Conservation (phyloP, 306 rosid genomes). For the Acacia confusa region DNA sequence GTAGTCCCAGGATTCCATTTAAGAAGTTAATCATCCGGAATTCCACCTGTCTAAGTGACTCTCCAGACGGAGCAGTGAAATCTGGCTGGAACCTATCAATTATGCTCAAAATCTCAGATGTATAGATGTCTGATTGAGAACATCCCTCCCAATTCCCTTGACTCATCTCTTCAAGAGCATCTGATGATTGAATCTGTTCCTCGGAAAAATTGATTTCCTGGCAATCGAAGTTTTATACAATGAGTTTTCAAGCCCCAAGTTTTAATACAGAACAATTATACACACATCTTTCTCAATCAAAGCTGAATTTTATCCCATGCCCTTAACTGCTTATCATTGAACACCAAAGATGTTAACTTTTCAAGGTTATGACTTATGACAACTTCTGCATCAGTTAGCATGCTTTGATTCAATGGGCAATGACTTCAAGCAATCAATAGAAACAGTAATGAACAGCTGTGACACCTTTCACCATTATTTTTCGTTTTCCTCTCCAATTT, state of each 20-base stretch:
- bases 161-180: slow-evolving; percentile 84
- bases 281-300: not conserved
- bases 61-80: slow-evolving; percentile 91
- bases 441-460: slow-evolving; percentile 14
- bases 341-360: not conserved
- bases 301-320: not conserved
- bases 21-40: slow-evolving; percentile 81
- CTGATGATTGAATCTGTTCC: slow-evolving; percentile 78
- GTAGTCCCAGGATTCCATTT: slow-evolving; percentile 70
- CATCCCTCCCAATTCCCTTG: slow-evolving; percentile 99
- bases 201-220: slow-evolving; percentile 74
- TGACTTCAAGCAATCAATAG: slow-evolving; percentile 5
- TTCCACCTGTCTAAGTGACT: slow-evolving; percentile 91
- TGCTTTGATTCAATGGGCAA: not conserved
- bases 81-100: slow-evolving; percentile 87
- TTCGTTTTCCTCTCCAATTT: not conserved
- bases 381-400: not conserved
- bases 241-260: slow-evolving; percentile 26
- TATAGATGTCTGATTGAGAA: slow-evolving; percentile 81
- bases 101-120: slow-evolving; percentile 65
- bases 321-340: slow-evolving; percentile 8
- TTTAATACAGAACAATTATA: not conserved
- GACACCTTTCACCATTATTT: not conserved
- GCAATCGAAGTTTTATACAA: slow-evolving; percentile 19
- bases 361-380: too few relatives aligned